Evolutionary conservation across 2,329 filamentous ascomycete genomes (phyloP).

Genomic region (Penicillium verrucosum): DNA sequence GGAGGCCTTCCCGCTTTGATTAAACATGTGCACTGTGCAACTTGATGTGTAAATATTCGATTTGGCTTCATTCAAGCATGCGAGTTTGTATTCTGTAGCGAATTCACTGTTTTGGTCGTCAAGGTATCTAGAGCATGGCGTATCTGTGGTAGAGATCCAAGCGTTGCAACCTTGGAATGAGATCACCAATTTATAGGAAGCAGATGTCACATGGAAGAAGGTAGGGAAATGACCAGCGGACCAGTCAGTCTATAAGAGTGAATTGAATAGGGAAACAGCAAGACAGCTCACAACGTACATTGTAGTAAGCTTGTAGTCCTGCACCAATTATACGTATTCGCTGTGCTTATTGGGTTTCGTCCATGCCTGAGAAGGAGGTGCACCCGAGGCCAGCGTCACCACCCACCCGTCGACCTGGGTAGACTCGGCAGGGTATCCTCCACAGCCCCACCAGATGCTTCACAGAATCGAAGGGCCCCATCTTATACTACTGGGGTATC

Average conservation of each 20-base stretch:
- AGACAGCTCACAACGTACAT: not conserved
- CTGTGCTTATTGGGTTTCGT: not conserved
- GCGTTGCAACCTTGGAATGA: not conserved
- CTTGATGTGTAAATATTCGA: slow-evolving; percentile 25
- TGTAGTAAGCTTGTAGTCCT: not conserved
- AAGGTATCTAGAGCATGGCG: not conserved
- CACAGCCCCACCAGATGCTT: not conserved
- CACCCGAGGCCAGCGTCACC: not conserved
- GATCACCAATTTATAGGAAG: not conserved
- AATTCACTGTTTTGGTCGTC: slow-evolving; percentile 6
- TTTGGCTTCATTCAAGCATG: slow-evolving; percentile 17
- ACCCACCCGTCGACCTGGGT: not conserved
- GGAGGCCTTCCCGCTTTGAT: slow-evolving; percentile 4
- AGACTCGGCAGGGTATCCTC: too few relatives aligned
- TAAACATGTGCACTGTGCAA: slow-evolving; percentile 7
- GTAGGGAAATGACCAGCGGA: not conserved
- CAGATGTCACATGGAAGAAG: not conserved
- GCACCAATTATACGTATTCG: not conserved
- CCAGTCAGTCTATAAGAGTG: not conserved
- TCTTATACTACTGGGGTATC: too few relatives aligned
- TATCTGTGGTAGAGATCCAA: not conserved
- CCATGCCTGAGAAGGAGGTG: not conserved
- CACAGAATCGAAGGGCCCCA: not conserved
- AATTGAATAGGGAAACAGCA: not conserved
- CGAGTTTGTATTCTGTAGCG: slow-evolving; percentile 16